phyloP scores from a whole-genome alignment of 495 filamentous ascomycete genomes.

The Penicillium robsamsonii region DNA sequence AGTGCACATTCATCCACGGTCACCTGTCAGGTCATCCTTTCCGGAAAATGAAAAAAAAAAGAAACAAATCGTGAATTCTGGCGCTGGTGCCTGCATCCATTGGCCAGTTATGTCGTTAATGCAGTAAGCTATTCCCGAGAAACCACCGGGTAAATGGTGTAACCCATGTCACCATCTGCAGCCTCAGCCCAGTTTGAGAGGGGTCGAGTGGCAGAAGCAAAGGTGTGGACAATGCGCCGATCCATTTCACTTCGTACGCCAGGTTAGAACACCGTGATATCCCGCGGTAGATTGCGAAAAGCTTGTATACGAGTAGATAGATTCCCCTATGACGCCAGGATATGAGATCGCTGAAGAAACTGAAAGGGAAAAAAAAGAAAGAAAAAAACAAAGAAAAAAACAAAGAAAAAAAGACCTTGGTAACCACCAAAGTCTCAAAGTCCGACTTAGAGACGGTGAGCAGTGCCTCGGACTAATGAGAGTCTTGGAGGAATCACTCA shows the following conservation, averaged over 20 bases:
- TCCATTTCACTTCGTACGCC: slow-evolving; percentile 16
- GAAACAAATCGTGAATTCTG: slow-evolving; percentile 6
- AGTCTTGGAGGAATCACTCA: slow-evolving; percentile 7
- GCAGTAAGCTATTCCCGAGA: slow-evolving; percentile 9
- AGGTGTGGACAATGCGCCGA: slow-evolving; percentile 4
- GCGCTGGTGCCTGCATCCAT: slow-evolving; percentile 23
- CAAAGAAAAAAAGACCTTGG: background rate
- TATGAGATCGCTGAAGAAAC: slow-evolving; percentile 31
- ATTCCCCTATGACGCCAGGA: slow-evolving; percentile 21
- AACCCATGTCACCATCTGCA: slow-evolving; percentile 15
- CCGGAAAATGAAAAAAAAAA: slow-evolving; percentile 6
- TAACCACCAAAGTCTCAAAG: background rate
- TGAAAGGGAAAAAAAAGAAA: slow-evolving; percentile 7
- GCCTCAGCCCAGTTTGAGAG: slow-evolving; percentile 13
- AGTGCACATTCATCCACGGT: slow-evolving; percentile 1
- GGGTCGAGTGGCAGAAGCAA: slow-evolving; percentile 8
- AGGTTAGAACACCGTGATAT: slow-evolving; percentile 15
- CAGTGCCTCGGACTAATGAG: background rate
- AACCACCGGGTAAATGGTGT: background rate
- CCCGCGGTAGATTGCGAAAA: slow-evolving; percentile 16
- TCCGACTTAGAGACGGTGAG: background rate
- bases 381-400: slow-evolving; percentile 1
- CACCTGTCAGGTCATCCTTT: slow-evolving; percentile 7
- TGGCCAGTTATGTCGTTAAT: slow-evolving; percentile 21
- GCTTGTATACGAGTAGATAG: slow-evolving; percentile 9